phyloP scores from a whole-genome alignment of 805 yeast species.

The Ogataea trehalophila region DNA sequence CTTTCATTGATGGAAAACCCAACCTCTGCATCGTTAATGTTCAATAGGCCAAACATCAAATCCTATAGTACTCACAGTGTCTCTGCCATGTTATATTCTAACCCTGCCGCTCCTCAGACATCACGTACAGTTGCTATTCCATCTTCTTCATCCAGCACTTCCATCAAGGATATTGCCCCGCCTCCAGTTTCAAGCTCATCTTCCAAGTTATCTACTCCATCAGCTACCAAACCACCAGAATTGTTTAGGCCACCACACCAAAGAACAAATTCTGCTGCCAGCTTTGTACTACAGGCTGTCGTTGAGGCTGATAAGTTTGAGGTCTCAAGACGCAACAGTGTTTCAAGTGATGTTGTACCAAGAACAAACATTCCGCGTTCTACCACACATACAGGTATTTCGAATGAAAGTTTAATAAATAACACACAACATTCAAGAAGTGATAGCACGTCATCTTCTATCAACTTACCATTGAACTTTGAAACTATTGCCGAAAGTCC shows the following conservation, averaged over 20 bases:
- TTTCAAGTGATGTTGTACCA: conserved; percentile 16
- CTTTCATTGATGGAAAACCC: conserved; percentile 42
- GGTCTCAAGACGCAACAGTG: conserved; percentile 29
- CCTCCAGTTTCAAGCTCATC: neutral
- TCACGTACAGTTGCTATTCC: conserved; percentile 36
- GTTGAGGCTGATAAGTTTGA: conserved; percentile 54
- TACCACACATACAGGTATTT: conserved; percentile 20
- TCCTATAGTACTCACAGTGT: conserved; percentile 38
- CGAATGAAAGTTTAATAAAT: conserved; percentile 5
- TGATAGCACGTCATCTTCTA: conserved; percentile 11
- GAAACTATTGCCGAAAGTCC: conserved; percentile 47
- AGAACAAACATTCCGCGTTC: conserved; percentile 29
- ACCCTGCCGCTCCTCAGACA: conserved; percentile 66
- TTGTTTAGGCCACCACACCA: conserved; percentile 10
- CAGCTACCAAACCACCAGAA: conserved; percentile 2
- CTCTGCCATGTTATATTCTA: conserved; percentile 36
- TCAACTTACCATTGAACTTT: conserved; percentile 20
- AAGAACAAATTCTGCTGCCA: conserved; percentile 47
- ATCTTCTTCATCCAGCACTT: conserved; percentile 26
- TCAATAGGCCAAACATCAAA: conserved; percentile 28
- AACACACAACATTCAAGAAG: conserved; percentile 12
- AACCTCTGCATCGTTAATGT: conserved; percentile 36
- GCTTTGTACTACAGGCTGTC: conserved; percentile 67
- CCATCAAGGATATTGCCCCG: conserved; percentile 12
- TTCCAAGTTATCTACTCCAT: neutral